Base-by-base conservation (phyloP, 2,329 filamentous ascomycete genomes). In the Paraphaeosphaeria sporulosa region DNA sequence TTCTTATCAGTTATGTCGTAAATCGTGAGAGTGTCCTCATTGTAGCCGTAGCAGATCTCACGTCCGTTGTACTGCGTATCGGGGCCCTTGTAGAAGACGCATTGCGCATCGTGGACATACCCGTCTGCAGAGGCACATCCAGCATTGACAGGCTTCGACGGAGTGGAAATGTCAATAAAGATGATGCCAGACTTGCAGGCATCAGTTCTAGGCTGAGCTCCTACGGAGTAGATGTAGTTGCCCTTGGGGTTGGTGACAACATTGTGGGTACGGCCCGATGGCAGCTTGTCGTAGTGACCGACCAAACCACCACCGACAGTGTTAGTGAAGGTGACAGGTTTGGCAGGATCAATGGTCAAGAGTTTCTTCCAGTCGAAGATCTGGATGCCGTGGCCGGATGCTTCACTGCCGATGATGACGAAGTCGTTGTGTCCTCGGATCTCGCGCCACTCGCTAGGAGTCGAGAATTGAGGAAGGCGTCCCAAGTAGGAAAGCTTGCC, bases 31-130 rank as follows among this genome's bases (percentile, higher is more conserved):
- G 81, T 80, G 65, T 85, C 82, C 64, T 85, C 84, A 72, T 86
- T 86, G 78, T 85, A 86, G 38, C 82, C 83, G 67, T 85, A 85
- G 80, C 85, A 87, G 66, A 87, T 85, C 56, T 87, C 83, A 1
- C 75, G 77, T 25, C 81, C 83, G 3, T 74, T 70, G 70, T 82
- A 87, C 25, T 77, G 67, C 25, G 71, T 73, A 60, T 86, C 81
- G 0, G 85, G 84, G 0, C 85, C 85, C 8, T 78, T 80, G 75
- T 85, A 86, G 60, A 83, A 80, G 42, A 88, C 75, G 70, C 86
- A 88, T 73, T 88, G 85, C 2, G 86, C 86, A 65, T 88, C 86
- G 71, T 88, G 86, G 15, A 87, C 85, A 69, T 88, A 88, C 40
- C 85, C 85, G 69, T 87, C 86, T 19, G 80, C 68, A 21, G 81